Evolutionary conservation across 495 filamentous ascomycete species (phyloP).

Genomic region (Aspergillus cristatus): DNA sequence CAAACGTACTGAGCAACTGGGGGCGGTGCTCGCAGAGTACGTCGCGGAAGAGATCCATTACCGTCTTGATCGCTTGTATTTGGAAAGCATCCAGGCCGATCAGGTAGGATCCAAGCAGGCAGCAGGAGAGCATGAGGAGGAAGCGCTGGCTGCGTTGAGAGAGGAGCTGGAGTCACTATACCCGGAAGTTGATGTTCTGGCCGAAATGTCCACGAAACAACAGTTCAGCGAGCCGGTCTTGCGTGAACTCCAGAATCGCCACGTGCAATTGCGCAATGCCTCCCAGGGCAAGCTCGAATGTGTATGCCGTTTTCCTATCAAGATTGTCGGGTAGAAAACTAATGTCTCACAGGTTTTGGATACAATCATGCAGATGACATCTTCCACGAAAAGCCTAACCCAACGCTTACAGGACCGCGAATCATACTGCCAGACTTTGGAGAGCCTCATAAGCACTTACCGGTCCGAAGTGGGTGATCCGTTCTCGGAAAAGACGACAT

Average conservation of each 20-base stretch:
- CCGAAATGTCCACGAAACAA: constrained; percentile 53
- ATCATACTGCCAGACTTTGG: constrained; percentile 28
- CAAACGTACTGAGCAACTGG: constrained; percentile 20
- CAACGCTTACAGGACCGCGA: constrained; percentile 24
- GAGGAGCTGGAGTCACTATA: constrained; percentile 54
- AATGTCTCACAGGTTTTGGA: constrained; percentile 21
- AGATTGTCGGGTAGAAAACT: constrained; percentile 2
- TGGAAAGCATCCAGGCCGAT: constrained; percentile 20
- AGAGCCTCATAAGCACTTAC: constrained; percentile 24
- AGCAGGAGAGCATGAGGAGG: constrained; percentile 1
- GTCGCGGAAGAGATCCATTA: constrained; percentile 31
- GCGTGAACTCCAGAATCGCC: constrained; percentile 25
- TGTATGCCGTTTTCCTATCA: constrained; percentile 13
- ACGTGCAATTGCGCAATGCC: constrained; percentile 20
- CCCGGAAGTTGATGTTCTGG: constrained; percentile 51
- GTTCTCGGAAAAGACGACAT: constrained; percentile 12
- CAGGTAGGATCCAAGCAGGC: neutral
- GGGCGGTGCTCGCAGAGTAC: constrained; percentile 20
- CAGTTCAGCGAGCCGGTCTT: constrained; percentile 51
- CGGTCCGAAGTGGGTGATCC: constrained; percentile 21
- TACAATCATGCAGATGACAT: constrained; percentile 27
- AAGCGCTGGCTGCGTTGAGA: constrained; percentile 32
- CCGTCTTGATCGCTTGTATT: constrained; percentile 36
- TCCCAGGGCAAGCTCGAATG: constrained; percentile 26
- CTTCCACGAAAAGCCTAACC: constrained; percentile 20